Base-by-base conservation (phyloP, 768 basidiomycete genomes). In the Lyophyllum decastes region DNA sequence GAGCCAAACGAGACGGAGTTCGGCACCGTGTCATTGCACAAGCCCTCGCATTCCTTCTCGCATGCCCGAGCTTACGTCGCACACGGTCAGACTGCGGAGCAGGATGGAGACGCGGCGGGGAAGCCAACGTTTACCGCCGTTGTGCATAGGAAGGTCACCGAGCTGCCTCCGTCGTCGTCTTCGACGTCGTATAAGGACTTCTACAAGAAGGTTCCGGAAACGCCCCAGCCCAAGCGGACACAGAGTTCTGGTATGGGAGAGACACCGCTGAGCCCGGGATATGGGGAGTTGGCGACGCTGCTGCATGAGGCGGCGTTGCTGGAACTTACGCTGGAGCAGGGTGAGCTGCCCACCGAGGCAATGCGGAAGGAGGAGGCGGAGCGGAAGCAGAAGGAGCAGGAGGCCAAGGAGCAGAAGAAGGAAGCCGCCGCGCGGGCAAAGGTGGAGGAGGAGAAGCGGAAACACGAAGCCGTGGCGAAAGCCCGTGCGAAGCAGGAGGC, bases 281-380 rank as follows among this genome's bases (percentile, higher is more conserved):
- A 61, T 30, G 80, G 79, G 2, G 87, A 89, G 46, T 65, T 89
- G 54, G 76, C 82, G 4, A 68, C 74, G 30, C 70, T 89, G 47
- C 65, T 88, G 25, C 80, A 82, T 44, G 82, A 86, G 50, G 83
- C 87, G 7, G 82, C 86, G 27, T 63, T 82, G 52, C 66, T 89
- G 47, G 87, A 88, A 72, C 67, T 77, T 65, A 76, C 76, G 55
- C 71, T 89, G 40, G 76, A 76, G 43, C 73, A 74, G 26, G 84
- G 84, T 4, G 78, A 79, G 49, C 66, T 81, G 14, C 78, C 79
- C 1, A 69, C 68, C 48, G 80, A 80, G 54, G 60, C 62, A n/a
- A 21, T 61, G 34, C 33, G 49, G 22, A 24, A 40, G n/a, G 54
- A 62, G 49, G 45, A 27, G 19, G 33, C 17, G 21, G 55, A 61